Conservation (phyloP, 1,284 basidiomycete genomes). For the Clitocybe nebularis region DNA sequence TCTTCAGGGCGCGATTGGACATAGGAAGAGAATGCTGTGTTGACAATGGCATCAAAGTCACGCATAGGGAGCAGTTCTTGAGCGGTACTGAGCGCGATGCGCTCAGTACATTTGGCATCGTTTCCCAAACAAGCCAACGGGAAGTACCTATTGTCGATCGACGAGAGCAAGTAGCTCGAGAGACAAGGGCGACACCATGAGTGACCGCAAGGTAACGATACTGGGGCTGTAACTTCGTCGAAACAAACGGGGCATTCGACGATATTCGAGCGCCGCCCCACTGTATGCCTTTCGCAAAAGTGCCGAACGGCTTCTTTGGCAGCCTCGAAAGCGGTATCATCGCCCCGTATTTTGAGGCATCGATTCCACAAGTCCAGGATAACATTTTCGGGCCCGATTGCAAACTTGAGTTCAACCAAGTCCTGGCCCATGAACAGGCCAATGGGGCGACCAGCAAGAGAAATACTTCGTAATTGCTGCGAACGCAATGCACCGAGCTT, state of each 20-base stretch:
- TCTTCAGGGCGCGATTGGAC: conserved; percentile 53
- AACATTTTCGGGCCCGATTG: conserved; percentile 37
- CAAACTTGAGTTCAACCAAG: conserved; percentile 25
- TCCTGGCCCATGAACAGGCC: conserved; percentile 42
- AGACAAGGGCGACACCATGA: conserved; percentile 62
- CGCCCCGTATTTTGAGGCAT: conserved; percentile 32
- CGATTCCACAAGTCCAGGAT: conserved; percentile 30
- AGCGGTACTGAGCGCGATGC: conserved; percentile 48
- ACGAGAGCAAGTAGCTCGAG: conserved; percentile 48
- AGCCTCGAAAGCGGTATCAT: conserved; percentile 17
- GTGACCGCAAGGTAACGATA: conserved; percentile 59
- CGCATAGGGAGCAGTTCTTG: conserved; percentile 42
- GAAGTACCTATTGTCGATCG: conserved; percentile 56
- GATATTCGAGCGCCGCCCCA: conserved; percentile 11
- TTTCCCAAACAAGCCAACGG: conserved; percentile 65
- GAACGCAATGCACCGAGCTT: conserved; percentile 40
- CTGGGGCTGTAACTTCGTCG: conserved; percentile 43
- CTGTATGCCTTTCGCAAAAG: conserved; percentile 15
- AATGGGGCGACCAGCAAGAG: conserved; percentile 40
- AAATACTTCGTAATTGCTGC: conserved; percentile 37
- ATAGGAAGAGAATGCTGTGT: conserved; percentile 54
- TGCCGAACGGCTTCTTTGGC: conserved; percentile 20
- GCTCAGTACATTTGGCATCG: conserved; percentile 48
- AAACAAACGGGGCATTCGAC: conserved; percentile 61
- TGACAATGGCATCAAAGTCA: conserved; percentile 50